Conservation (phyloP, 2,329 filamentous ascomycete genomes). For the Parastagonospora nodorum region DNA sequence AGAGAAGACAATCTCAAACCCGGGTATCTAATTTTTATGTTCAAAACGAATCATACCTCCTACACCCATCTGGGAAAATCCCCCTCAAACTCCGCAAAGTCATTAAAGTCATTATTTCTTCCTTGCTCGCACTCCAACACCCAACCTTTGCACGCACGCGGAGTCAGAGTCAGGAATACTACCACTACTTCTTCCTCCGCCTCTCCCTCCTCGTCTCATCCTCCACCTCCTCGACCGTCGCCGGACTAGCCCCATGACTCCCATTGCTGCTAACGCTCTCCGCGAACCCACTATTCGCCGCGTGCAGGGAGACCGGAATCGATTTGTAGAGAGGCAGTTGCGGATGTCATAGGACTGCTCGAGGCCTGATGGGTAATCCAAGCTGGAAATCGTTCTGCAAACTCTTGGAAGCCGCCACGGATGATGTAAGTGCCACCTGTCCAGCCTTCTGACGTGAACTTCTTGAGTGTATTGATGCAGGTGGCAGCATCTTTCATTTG, state of each 20-base stretch:
- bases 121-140: too few species aligned
- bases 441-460: slow-evolving; percentile 87
- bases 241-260: slow-evolving; percentile 41
- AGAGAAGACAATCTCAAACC: too few species aligned
- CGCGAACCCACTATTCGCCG: slow-evolving; percentile 33
- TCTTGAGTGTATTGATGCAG: slow-evolving; percentile 87
- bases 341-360: slow-evolving; percentile 25
- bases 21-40: too few species aligned
- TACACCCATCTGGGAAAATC: too few species aligned
- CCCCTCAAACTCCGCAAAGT: too few species aligned
- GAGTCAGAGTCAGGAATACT: too few species aligned
- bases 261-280: slow-evolving; percentile 48
- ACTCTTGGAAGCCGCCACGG: slow-evolving; percentile 78
- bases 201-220: slow-evolving; percentile 28
- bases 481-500: slow-evolving; percentile 80
- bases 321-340: slow-evolving; percentile 28
- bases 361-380: slow-evolving; percentile 57
- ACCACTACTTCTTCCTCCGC: too few species aligned
- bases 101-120: too few species aligned
- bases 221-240: slow-evolving; percentile 44
- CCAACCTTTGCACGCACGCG: too few species aligned
- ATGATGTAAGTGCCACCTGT: slow-evolving; percentile 74
- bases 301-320: slow-evolving; percentile 49
- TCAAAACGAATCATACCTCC: too few species aligned
- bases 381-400: slow-evolving; percentile 69